Evolutionary conservation across 306 rosid species (phyloP), one percentile per base, ranked within the genome.

Genomic region (Hippophae gyantsensis): DNA sequence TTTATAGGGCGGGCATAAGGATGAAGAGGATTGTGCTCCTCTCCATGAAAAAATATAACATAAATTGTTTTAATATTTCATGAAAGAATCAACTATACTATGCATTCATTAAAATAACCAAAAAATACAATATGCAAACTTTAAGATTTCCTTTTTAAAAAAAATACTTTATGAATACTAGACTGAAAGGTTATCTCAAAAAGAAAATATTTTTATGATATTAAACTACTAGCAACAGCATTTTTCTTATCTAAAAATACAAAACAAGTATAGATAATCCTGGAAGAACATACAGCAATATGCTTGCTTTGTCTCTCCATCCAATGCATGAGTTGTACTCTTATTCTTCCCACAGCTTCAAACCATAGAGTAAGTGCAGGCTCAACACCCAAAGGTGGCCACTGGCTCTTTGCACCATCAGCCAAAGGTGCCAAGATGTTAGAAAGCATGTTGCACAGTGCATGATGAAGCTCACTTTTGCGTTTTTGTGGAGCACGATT

Each of bases 281-380:
- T 9, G 14, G 72, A 47, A 63, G 67, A 61, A 70, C 94, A 71
- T 69, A 93, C 99, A 65, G 97, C 79, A 57, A 93, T 75, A 76
- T 93, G 99, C 74, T 93, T 93, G 95, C 95, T 93, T 74, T 93
- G 97, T 77, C 82, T 93, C 51, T 93, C 99, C 95, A 93, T 93
- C 99, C 99, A 93, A 54, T 86, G 86, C 69, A 82, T 65, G 51
- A 93, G 88, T 66, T 81, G 89, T 61, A 68, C 72, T 74, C 97
- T 81, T 63, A 93, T 93, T 62, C 99, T 81, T 57, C 97, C 95
- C 80, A 93, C 99, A 76, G 99, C 99, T 66, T 93, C 99, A 72
- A 76, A 82, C 99, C 99, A 93, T 56, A 93, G 74, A 42, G 85
- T 84, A 62, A 93, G 97, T n/a, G 95, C 93, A 46, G 96, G 87